Percentiles rank a stretch among this genome's conserved stretches.
Evolutionary conservation across 2,329 filamentous ascomycete genomes (phyloP).

Genomic region (Plenodomus tracheiphilus): DNA sequence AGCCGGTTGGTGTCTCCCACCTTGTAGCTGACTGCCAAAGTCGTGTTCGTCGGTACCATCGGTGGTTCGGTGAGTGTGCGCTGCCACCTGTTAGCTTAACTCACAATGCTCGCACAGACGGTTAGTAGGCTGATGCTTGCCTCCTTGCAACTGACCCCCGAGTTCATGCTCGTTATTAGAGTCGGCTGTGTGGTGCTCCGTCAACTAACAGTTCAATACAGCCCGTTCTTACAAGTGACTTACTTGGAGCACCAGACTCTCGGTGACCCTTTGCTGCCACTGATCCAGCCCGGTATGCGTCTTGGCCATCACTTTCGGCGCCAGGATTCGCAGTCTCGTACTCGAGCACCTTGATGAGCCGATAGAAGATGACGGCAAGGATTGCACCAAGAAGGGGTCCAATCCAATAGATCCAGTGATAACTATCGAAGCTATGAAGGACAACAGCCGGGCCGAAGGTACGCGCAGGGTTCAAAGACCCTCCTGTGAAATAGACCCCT

Average conservation of each 20-base stretch:
- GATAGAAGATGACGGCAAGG: conserved; percentile 54
- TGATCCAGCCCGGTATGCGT: conserved; percentile 22
- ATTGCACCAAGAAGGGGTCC: conserved; percentile 52
- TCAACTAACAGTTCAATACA: too few relatives aligned
- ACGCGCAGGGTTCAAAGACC: conserved; percentile 54
- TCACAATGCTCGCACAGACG: background rate
- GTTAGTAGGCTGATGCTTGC: too few relatives aligned
- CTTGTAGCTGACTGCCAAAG: conserved; percentile 15
- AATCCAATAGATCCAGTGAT: conserved; percentile 59
- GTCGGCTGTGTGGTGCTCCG: too few relatives aligned
- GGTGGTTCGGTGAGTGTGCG: conserved; percentile 20
- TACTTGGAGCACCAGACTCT: background rate
- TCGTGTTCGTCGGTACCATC: conserved; percentile 37
- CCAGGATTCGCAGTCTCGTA: conserved; percentile 56
- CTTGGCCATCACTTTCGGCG: conserved; percentile 51
- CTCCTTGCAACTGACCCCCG: too few relatives aligned
- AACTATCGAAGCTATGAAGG: conserved; percentile 45
- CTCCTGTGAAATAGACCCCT: conserved; percentile 53
- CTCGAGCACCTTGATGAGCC: conserved; percentile 53
- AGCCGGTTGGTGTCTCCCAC: conserved; percentile 6
- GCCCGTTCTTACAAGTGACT: too few relatives aligned
- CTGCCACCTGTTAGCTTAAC: conserved; percentile 23
- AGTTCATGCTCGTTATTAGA: too few relatives aligned
- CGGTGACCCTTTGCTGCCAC: conserved; percentile 11
- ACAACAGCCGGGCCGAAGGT: conserved; percentile 55